Percentiles rank a stretch among this genome's conserved stretches.
These are phyloP conservation scores for Plasmodium gallinaceum DNA, from an alignment of 169 alveolate genomes.

Conservation along the genomic window DNA sequence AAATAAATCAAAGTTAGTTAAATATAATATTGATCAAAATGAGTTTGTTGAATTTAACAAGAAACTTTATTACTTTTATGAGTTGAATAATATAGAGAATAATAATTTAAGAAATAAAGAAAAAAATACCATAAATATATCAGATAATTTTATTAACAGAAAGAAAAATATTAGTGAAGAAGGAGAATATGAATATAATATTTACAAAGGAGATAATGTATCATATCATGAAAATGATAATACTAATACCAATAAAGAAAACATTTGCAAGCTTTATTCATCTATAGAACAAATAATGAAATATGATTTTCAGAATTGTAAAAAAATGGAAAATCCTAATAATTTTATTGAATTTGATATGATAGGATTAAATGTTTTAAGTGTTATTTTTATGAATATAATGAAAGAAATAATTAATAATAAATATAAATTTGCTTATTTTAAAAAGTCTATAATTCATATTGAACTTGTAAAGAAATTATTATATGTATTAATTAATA, in stretches of 20 bases:
- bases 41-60: slow-evolving; percentile 18
- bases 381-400: slow-evolving; percentile 28
- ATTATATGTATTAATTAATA: neutral
- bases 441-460: slow-evolving; percentile 24
- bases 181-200: neutral
- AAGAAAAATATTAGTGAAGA: neutral
- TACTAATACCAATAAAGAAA: too few species aligned
- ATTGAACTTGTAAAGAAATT: slow-evolving; percentile 47
- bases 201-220: neutral
- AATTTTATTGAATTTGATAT: neutral
- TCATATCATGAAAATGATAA: neutral
- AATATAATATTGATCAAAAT: neutral
- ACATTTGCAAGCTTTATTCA: too few species aligned
- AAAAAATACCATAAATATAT: neutral
- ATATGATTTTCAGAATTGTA: too few species aligned
- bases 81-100: neutral
- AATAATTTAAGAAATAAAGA: too few species aligned
- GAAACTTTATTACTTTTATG: neutral
- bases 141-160: neutral
- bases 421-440: slow-evolving; percentile 44
- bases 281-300: too few species aligned
- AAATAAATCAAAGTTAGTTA: slow-evolving; percentile 10
- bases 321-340: neutral
- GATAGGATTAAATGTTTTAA: slow-evolving; percentile 24
- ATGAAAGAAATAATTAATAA: slow-evolving; percentile 38